These are phyloP conservation scores for Lasiodiplodia sp. DNA, from an alignment of 2,329 filamentous ascomycete species.

Conservation along the genomic window DNA sequence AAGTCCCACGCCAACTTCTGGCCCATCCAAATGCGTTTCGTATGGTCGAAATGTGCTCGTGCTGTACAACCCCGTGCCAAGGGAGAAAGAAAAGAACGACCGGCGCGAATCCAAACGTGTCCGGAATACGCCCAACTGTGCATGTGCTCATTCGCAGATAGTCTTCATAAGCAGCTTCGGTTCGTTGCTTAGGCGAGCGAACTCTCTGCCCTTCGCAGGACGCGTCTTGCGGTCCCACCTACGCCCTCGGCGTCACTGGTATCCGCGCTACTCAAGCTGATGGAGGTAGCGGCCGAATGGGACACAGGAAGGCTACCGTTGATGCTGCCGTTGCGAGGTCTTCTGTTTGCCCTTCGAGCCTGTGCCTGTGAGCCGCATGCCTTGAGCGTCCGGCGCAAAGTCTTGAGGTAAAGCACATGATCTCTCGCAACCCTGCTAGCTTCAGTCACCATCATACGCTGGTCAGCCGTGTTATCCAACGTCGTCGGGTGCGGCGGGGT, in stretches of 20 bases:
- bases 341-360: slow-evolving; percentile 14
- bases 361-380: slow-evolving; percentile 25
- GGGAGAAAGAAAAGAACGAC: neutral
- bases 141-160: slow-evolving; percentile 24
- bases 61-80: slow-evolving; percentile 9
- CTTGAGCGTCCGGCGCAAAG: slow-evolving; percentile 21
- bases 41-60: slow-evolving; percentile 2
- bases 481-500: slow-evolving; percentile 40
- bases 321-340: slow-evolving; percentile 23
- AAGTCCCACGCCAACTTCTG: slow-evolving; percentile 18
- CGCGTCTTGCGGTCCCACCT: slow-evolving; percentile 17
- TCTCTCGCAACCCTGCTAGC: slow-evolving; percentile 15
- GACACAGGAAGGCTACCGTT: neutral
- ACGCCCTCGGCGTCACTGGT: slow-evolving; percentile 23
- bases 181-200: slow-evolving; percentile 9
- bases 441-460: slow-evolving; percentile 38
- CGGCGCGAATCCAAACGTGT: slow-evolving; percentile 14
- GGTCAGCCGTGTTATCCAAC: slow-evolving; percentile 40
- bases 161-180: neutral
- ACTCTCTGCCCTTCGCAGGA: slow-evolving; percentile 22
- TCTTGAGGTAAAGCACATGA: slow-evolving; percentile 28
- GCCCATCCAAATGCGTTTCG: slow-evolving; percentile 12
- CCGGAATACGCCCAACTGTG: slow-evolving; percentile 21
- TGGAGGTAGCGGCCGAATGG: slow-evolving; percentile 14
- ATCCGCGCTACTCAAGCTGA: slow-evolving; percentile 24